Percentiles rank a stretch among this genome's conserved stretches.
These are phyloP conservation scores for Emmonsiellopsis sp. DNA, from an alignment of 2,329 filamentous ascomycete species.

Conservation along the genomic window DNA sequence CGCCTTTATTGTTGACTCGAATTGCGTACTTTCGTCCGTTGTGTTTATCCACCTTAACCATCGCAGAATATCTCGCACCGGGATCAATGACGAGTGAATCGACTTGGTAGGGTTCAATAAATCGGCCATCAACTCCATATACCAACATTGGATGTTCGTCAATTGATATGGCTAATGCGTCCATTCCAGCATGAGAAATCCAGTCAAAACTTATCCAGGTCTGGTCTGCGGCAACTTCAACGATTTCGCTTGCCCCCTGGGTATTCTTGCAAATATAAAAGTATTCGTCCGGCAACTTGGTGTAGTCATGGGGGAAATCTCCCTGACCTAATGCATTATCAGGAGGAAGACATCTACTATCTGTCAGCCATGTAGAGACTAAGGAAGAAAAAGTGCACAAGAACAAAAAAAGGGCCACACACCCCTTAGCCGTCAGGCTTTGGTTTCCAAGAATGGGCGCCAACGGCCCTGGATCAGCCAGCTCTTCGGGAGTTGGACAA, in stretches of 20 bases:
- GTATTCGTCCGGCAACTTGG: slow-evolving; percentile 19
- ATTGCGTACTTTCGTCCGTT: slow-evolving; percentile 44
- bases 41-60: slow-evolving; percentile 35
- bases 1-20: slow-evolving; percentile 41
- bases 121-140: slow-evolving; percentile 33
- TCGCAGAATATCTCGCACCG: slow-evolving; percentile 28
- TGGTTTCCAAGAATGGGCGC: slow-evolving; percentile 6
- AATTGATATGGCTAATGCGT: slow-evolving; percentile 39
- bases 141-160: slow-evolving; percentile 33
- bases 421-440: slow-evolving; percentile 16
- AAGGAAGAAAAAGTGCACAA: slow-evolving; percentile 7
- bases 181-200: slow-evolving; percentile 44
- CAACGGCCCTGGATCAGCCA: slow-evolving; percentile 8
- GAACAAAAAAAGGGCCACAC: slow-evolving; percentile 8
- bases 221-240: slow-evolving; percentile 30
- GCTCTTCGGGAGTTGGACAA: slow-evolving; percentile 12
- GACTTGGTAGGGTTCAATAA: slow-evolving; percentile 25
- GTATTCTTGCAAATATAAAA: slow-evolving; percentile 38
- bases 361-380: neutral
- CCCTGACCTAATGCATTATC: slow-evolving; percentile 11
- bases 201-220: slow-evolving; percentile 48
- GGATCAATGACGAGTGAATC: slow-evolving; percentile 21
- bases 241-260: slow-evolving; percentile 35
- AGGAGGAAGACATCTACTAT: slow-evolving; percentile 14
- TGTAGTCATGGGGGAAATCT: slow-evolving; percentile 12